Evolutionary conservation across 2,329 filamentous ascomycete species (phyloP).

Genomic region (Atkinsonella texensis): DNA sequence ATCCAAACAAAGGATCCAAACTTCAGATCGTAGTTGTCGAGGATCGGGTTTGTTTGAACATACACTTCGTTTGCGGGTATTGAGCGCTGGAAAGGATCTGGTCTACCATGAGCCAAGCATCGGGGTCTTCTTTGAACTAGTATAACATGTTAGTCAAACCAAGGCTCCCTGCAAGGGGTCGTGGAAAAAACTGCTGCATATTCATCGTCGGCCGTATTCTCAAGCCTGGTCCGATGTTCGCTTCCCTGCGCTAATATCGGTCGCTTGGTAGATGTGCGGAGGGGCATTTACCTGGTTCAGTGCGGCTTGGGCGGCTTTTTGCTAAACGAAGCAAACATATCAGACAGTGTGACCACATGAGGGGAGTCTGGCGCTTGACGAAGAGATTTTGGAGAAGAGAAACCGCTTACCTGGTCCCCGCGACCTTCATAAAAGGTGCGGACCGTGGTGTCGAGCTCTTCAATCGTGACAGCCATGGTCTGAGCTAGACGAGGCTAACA

Average conservation of each 20-base stretch:
- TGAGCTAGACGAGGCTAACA: slow-evolving; percentile 17
- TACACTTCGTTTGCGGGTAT: slow-evolving; percentile 95
- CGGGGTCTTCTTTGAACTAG: slow-evolving; percentile 97
- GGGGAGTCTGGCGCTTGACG: background rate
- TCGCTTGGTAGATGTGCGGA: background rate
- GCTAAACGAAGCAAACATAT: slow-evolving; percentile 41
- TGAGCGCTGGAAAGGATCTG: slow-evolving; percentile 89
- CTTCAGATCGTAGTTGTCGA: background rate
- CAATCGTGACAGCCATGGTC: slow-evolving; percentile 60
- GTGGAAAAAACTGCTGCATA: too few species aligned
- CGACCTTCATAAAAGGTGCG: slow-evolving; percentile 95
- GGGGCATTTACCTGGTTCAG: slow-evolving; percentile 64
- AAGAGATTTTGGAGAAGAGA: background rate
- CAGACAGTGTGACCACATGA: slow-evolving; percentile 17
- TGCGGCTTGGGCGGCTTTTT: slow-evolving; percentile 90
- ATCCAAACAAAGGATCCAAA: background rate
- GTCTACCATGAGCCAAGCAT: slow-evolving; percentile 95
- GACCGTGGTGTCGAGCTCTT: slow-evolving; percentile 93
- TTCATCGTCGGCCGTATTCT: background rate
- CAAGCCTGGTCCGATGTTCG: background rate
- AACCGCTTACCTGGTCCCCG: slow-evolving; percentile 66
- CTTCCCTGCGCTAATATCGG: background rate
- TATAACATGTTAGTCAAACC: slow-evolving; percentile 10
- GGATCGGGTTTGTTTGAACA: slow-evolving; percentile 19
- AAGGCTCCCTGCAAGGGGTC: background rate